Evolutionary conservation across 148 eudicot genomes (phyloP).

Genomic region (Arctostaphylos glauca): DNA sequence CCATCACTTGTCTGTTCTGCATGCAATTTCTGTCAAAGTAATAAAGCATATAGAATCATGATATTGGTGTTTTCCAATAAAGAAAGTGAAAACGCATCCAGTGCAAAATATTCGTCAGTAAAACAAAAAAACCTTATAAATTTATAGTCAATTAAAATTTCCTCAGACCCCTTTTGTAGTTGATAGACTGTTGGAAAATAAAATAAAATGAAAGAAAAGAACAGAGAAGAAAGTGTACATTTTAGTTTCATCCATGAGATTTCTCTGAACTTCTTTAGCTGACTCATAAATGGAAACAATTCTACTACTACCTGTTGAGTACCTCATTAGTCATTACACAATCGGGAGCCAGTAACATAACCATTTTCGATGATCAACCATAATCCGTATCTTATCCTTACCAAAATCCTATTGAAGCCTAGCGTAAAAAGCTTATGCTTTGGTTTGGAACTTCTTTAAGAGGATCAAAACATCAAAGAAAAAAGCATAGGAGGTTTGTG

Average conservation of each 20-base stretch:
- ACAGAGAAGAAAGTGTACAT: neutral
- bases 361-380: neutral
- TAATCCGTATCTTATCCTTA: neutral
- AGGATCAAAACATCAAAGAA: neutral
- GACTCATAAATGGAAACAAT: neutral
- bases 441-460: too few species aligned
- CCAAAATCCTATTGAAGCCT: too few species aligned
- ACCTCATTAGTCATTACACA: neutral
- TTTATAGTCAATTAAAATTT: neutral
- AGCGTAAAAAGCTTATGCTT: too few species aligned
- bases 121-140: neutral
- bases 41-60: conserved; percentile 8
- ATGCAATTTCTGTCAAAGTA: conserved; percentile 16
- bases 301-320: neutral
- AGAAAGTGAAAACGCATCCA: neutral
- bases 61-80: neutral
- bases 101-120: neutral
- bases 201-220: conserved; percentile 1
- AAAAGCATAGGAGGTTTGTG: neutral
- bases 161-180: neutral
- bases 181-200: neutral
- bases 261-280: neutral
- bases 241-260: neutral
- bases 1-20: conserved; percentile 39
- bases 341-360: neutral